A percentile compares a stretch with the other conserved stretches of the same genome.
Evolutionary conservation across 2,329 filamentous ascomycete genomes (phyloP).

Genomic region (Venturia oleaginea): DNA sequence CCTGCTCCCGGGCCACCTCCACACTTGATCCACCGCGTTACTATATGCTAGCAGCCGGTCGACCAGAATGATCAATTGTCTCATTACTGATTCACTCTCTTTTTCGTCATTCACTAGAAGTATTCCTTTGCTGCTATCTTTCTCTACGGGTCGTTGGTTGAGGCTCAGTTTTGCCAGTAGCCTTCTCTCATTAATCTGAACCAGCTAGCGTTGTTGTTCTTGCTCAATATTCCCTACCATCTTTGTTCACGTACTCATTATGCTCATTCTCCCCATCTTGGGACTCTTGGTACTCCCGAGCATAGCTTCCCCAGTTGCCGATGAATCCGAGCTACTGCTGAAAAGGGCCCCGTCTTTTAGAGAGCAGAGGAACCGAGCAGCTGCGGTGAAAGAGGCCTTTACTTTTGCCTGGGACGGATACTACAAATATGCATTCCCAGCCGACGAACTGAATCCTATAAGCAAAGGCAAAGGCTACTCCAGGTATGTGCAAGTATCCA

Average conservation of each 20-base stretch:
- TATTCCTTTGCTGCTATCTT: neutral
- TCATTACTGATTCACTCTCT: neutral
- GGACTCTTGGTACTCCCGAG: neutral
- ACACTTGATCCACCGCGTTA: conserved; percentile 1
- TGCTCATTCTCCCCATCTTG: neutral
- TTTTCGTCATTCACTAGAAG: neutral
- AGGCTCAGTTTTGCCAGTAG: neutral
- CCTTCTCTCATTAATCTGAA: neutral
- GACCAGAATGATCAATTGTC: neutral
- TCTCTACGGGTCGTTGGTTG: neutral
- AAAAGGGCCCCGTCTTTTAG: neutral
- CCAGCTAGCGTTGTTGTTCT: neutral
- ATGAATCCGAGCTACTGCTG: neutral
- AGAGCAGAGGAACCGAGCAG: neutral
- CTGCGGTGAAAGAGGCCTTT: conserved; percentile 22
- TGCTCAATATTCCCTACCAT: neutral
- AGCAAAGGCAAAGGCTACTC: conserved; percentile 58
- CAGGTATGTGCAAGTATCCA: conserved; percentile 42
- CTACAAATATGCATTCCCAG: conserved; percentile 24
- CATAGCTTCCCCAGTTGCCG: neutral
- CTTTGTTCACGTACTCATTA: neutral
- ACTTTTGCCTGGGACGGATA: conserved; percentile 28
- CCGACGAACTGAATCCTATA: conserved; percentile 55
- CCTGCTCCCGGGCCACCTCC: conserved; percentile 1
- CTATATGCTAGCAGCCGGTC: neutral